These are phyloP conservation scores for Cutaneotrichosporon cutaneum DNA, from an alignment of 1,284 basidiomycete genomes.

Conservation along the genomic window DNA sequence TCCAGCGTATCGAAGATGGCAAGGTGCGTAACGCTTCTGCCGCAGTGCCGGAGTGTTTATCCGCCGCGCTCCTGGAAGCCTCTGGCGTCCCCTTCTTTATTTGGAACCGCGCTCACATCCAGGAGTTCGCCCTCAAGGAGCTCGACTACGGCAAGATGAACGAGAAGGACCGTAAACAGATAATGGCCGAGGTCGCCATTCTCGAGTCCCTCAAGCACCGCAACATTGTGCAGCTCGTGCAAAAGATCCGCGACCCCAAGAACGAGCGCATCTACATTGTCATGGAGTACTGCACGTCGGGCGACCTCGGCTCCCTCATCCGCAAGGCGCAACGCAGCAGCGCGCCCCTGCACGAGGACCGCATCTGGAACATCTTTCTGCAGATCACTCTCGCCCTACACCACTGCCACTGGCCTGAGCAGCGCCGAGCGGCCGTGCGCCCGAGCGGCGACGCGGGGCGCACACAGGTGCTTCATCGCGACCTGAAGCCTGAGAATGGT, in stretches of 20 bases:
- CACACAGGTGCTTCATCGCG: slow-evolving; percentile 81
- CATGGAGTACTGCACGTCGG: slow-evolving; percentile 96
- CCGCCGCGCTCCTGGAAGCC: too few species aligned
- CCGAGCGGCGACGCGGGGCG: background rate
- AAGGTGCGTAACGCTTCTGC: slow-evolving; percentile 56
- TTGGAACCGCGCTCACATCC: too few species aligned
- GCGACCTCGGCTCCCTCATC: slow-evolving; percentile 84
- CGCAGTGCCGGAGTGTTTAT: too few species aligned
- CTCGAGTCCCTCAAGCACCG: slow-evolving; percentile 90
- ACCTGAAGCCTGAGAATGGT: slow-evolving; percentile 97
- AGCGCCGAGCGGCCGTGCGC: slow-evolving; percentile 21
- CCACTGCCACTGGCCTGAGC: slow-evolving; percentile 70
- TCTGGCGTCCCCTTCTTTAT: too few species aligned
- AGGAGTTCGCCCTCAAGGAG: slow-evolving; percentile 90
- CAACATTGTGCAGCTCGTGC: slow-evolving; percentile 70
- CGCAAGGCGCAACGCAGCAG: slow-evolving; percentile 57
- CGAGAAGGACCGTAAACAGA: slow-evolving; percentile 88
- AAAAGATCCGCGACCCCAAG: slow-evolving; percentile 77
- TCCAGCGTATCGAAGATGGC: slow-evolving; percentile 79
- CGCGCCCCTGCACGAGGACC: slow-evolving; percentile 79
- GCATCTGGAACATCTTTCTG: slow-evolving; percentile 91
- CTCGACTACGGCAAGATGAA: slow-evolving; percentile 94
- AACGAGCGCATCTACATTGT: slow-evolving; percentile 89
- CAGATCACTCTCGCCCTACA: slow-evolving; percentile 88
- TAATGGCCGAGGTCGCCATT: slow-evolving; percentile 97